These are phyloP conservation scores for Ampelomyces quisqualis DNA, from an alignment of 2,329 filamentous ascomycete species.

Conservation along the genomic window DNA sequence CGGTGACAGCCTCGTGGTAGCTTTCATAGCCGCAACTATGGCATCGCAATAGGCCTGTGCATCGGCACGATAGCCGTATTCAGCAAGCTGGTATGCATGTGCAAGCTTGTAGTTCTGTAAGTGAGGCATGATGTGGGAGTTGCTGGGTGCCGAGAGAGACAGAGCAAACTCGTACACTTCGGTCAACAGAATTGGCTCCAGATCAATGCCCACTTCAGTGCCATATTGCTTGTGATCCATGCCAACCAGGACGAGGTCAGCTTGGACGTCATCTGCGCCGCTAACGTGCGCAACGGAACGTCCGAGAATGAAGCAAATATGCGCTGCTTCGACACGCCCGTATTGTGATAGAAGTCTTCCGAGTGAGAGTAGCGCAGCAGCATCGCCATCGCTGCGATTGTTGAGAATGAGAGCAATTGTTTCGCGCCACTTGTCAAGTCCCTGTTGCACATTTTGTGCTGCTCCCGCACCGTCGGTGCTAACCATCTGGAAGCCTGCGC, in stretches of 20 bases:
- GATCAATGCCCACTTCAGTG: slow-evolving; percentile 73
- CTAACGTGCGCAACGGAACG: slow-evolving; percentile 69
- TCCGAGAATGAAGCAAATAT: slow-evolving; percentile 91
- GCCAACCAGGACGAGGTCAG: slow-evolving; percentile 80
- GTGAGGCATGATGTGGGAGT: slow-evolving; percentile 68
- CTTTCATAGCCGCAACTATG: slow-evolving; percentile 72
- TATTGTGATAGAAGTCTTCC: slow-evolving; percentile 83
- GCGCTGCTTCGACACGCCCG: slow-evolving; percentile 84
- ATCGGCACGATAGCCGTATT: slow-evolving; percentile 77
- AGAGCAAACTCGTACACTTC: slow-evolving; percentile 93
- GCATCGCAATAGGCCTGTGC: slow-evolving; percentile 90
- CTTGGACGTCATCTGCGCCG: slow-evolving; percentile 76
- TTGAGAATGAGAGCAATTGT: slow-evolving; percentile 82
- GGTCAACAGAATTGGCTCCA: slow-evolving; percentile 87
- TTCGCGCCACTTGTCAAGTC: slow-evolving; percentile 91
- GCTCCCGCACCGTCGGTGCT: slow-evolving; percentile 63
- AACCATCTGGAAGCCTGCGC: slow-evolving; percentile 88
- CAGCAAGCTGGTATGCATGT: slow-evolving; percentile 79
- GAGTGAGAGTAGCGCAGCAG: slow-evolving; percentile 73
- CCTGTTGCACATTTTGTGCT: slow-evolving; percentile 73
- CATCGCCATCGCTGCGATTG: slow-evolving; percentile 81
- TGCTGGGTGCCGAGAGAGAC: slow-evolving; percentile 61
- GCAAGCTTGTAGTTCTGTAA: slow-evolving; percentile 88
- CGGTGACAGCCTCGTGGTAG: slow-evolving; percentile 78
- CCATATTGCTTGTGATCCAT: slow-evolving; percentile 74